A percentile compares a stretch with the other conserved stretches of the same genome.
phyloP scores from a whole-genome alignment of 2,329 filamentous ascomycete genomes.

The Ambrosiella beaveri region DNA sequence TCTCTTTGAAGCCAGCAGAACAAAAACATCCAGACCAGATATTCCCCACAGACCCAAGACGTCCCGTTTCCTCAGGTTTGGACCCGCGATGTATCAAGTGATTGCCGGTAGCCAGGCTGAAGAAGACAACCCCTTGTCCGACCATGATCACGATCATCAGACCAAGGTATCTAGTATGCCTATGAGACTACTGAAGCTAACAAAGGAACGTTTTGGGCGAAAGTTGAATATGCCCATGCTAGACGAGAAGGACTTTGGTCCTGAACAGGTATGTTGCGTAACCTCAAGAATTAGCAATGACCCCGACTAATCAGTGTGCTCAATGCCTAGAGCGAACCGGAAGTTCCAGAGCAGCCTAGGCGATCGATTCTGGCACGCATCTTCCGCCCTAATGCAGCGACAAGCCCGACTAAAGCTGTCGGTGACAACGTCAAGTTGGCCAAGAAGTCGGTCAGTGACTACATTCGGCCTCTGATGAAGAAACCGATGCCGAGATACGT shows the following conservation, averaged over 20 bases:
- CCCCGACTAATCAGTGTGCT: not conserved
- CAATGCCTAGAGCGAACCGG: constrained; percentile 15
- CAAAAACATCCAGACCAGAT: not conserved
- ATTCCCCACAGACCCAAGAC: not conserved
- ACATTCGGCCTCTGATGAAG: constrained; percentile 12
- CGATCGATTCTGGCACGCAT: constrained; percentile 10
- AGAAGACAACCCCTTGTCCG: not conserved
- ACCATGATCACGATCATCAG: not conserved
- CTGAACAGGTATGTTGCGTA: constrained; percentile 19
- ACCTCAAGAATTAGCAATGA: not conserved
- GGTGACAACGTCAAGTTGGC: constrained; percentile 7
- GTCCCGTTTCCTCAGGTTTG: not conserved
- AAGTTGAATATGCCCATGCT: constrained; percentile 32
- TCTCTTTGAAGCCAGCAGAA: not conserved
- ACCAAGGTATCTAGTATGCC: not conserved
- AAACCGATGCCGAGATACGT: constrained; percentile 16
- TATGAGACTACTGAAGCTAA: not conserved
- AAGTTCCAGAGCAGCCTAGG: constrained; percentile 13
- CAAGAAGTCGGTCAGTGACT: constrained; percentile 11
- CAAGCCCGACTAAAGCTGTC: not conserved
- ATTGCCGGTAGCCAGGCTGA: not conserved
- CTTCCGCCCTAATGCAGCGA: constrained; percentile 3
- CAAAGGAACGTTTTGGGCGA: not conserved
- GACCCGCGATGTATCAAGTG: not conserved
- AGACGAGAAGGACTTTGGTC: constrained; percentile 21